These are phyloP conservation scores for Cercospora berteroae DNA, from an alignment of 2,329 filamentous ascomycete genomes.

Conservation along the genomic window DNA sequence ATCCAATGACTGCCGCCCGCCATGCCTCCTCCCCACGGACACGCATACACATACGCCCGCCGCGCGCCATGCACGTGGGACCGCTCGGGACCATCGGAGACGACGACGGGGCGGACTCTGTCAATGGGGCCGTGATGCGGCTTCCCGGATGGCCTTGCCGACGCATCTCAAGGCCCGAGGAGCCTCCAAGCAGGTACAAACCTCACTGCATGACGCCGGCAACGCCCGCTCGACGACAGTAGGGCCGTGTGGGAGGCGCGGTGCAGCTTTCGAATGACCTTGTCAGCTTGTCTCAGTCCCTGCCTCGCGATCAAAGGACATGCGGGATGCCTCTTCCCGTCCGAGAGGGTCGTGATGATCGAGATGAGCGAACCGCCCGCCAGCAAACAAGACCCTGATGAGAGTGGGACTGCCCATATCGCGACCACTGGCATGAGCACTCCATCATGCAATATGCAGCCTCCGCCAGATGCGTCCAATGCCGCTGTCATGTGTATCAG, in stretches of 20 bases:
- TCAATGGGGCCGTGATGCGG: conserved; percentile 1
- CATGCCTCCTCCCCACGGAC: background rate
- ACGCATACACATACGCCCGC: background rate
- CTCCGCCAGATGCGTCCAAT: conserved; percentile 13
- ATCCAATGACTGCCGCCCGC: conserved; percentile 2
- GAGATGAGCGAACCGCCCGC: conserved; percentile 10
- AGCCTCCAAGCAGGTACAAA: background rate
- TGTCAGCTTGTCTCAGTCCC: background rate
- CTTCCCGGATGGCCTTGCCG: background rate
- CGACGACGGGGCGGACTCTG: background rate
- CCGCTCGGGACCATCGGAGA: background rate
- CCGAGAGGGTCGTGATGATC: background rate
- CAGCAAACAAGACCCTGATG: conserved; percentile 7
- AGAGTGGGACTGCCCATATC: conserved; percentile 11
- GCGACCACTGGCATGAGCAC: background rate
- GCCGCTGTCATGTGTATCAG: conserved; percentile 13
- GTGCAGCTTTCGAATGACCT: background rate
- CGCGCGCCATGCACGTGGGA: conserved; percentile 11
- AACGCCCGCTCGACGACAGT: background rate
- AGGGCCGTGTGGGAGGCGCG: background rate
- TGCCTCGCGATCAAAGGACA: background rate
- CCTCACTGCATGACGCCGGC: background rate
- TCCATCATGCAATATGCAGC: conserved; percentile 5
- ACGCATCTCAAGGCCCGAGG: background rate
- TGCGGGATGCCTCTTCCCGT: background rate